Evolutionary conservation across 345 rosid species (phyloP).

Genomic region (Psidium friedrichsthalianum): DNA sequence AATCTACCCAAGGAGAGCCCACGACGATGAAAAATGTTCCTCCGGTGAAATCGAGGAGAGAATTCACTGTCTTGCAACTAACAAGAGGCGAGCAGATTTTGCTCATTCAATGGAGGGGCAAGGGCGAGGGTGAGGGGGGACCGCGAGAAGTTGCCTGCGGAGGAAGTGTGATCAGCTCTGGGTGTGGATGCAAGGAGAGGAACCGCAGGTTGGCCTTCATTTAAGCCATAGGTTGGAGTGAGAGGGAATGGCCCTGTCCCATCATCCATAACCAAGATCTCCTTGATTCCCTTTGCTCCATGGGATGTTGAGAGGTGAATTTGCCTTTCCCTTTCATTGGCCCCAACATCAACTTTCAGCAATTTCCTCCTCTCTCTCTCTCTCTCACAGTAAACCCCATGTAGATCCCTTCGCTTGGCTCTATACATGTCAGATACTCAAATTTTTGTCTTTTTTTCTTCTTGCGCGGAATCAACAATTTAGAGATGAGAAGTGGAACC

Average conservation of each 20-base stretch:
- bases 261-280: slow-evolving; percentile 43
- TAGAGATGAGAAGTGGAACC: neutral
- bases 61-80: neutral
- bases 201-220: slow-evolving; percentile 13
- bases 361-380: neutral
- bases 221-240: slow-evolving; percentile 23
- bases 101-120: neutral
- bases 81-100: neutral
- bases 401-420: slow-evolving; percentile 13
- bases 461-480: neutral
- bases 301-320: slow-evolving; percentile 34
- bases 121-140: neutral
- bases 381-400: neutral
- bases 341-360: slow-evolving; percentile 1
- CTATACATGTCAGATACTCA: neutral
- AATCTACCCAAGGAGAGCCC: neutral
- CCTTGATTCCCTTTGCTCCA: slow-evolving; percentile 47
- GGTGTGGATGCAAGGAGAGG: slow-evolving; percentile 6
- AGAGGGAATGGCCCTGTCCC: slow-evolving; percentile 33
- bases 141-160: neutral
- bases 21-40: neutral
- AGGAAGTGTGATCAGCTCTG: neutral
- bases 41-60: neutral
- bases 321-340: slow-evolving; percentile 40
- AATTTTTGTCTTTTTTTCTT: neutral